Base-by-base conservation (phyloP, 108 stramenopile species). In the Nitzschia sp. region DNA sequence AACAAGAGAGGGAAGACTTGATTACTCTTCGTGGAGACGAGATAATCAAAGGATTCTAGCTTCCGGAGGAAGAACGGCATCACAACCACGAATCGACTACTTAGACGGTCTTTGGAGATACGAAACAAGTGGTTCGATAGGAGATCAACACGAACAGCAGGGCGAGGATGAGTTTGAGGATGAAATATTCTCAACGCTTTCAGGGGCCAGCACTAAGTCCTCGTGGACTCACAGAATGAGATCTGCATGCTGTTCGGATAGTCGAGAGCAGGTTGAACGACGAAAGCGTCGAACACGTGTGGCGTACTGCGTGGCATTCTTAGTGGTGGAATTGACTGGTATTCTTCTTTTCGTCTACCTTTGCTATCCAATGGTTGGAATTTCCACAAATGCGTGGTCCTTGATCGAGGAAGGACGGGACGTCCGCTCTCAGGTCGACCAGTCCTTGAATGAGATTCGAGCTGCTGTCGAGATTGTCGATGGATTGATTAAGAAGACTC, bases 191-290 rank as follows among this genome's bases (percentile, higher is more conserved):
- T n/a, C n/a, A n/a, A n/a, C n/a, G n/a, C n/a, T n/a, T n/a, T n/a
- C n/a, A n/a, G n/a, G n/a, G n/a, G n/a, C n/a, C n/a, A n/a, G n/a
- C n/a, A n/a, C n/a, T n/a, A n/a, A n/a, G n/a, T n/a, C n/a, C n/a
- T n/a, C n/a, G n/a, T n/a, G n/a, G n/a, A n/a, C n/a, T n/a, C n/a
- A n/a, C n/a, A n/a, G n/a, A n/a, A n/a, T n/a, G n/a, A n/a, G n/a
- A n/a, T n/a, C n/a, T n/a, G n/a, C n/a, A n/a, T 66, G 52, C 6
- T 66, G 66, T 48, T 66, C 66, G 21, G n/a, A 17, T 0, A 23
- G 35, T 22, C 34, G 50, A n/a, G 21, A 66, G 13, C 32, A 66
- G 21, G 52, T 66, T 3, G 26, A 28, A 31, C 19, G 34, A 30
- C 66, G 66, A 2, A 66, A 38, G 34, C 11, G 26, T 5, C 34